Evolutionary conservation across 2,329 filamentous ascomycete genomes (phyloP), one percentile per base, ranked within the genome.

Genomic region (Claviceps citrina): DNA sequence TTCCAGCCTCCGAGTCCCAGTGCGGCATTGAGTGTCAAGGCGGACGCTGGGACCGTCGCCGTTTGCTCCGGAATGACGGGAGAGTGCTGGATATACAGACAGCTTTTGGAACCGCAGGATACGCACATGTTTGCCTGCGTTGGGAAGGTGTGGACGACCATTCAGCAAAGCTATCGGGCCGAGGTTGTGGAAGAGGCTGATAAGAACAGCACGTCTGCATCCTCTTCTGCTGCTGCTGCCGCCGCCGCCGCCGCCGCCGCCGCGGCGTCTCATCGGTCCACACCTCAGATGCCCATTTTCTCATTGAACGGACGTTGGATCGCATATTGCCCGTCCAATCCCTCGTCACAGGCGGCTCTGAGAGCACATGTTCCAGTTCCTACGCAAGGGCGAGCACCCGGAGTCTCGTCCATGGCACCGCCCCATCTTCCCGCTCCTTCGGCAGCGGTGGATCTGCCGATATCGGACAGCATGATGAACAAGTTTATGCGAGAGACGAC

Each of bases 61-160:
- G 66, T 95, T 25, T 76, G 81, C 40, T 95, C 86, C 37, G 86
- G 85, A 3, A 63, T 70, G 18, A 94, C 84, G 37, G 89, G 89
- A 10, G 89, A 96, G 61, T 78, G 89, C 34, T 94, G 82, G 69
- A 65, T 94, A 7, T 96, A 72, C 50, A 63, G 68, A 7, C 71
- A 77, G 45, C 55, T 65, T 7, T 49, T 60, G 8, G 54, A 60
- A 40, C 52, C 58, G 1, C 59, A 62, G 35, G 69, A 70, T 18
- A 53, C 58, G 1, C 61, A 61, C 18, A 47, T 63, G 33, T 79
- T 71, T 55, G 65, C 60, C 28, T 95, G 86, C 51, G 67, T 91
- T 41, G 87, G 81, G 16, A 98, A 98, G 61, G 64, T 93, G 15
- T 98, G 91, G 91, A 95, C 91, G 1, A 79, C 78, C 33, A 66